Percentiles rank a stretch among this genome's conserved stretches.
Conservation (phyloP, 352 stramenopile species). For the Globisporangium canariense region DNA sequence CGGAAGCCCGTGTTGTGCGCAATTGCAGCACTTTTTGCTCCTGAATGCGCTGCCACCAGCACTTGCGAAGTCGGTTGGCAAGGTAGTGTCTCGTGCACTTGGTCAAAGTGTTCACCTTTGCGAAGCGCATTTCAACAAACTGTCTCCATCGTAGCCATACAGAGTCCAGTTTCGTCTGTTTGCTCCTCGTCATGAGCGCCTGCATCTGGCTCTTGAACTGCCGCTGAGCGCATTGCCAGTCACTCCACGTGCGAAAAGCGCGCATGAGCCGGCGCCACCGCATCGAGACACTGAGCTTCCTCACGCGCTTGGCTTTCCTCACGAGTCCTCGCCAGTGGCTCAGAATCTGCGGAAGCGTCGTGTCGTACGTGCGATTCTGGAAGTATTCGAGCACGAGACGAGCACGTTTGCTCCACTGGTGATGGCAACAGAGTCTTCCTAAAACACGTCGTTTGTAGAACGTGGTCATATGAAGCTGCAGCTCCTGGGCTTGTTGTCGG, state of each 20-base stretch:
- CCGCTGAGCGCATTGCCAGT: conserved; percentile 4
- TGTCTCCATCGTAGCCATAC: conserved; percentile 19
- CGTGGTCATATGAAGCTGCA: background rate
- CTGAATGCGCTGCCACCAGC: conserved; percentile 22
- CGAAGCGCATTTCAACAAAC: conserved; percentile 14
- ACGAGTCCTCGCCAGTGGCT: conserved; percentile 9
- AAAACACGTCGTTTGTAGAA: conserved; percentile 20
- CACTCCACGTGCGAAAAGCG: background rate
- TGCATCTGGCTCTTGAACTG: background rate
- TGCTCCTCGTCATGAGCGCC: background rate
- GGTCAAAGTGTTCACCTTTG: conserved; percentile 12
- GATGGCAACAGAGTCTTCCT: conserved; percentile 3
- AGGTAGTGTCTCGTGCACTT: conserved; percentile 20
- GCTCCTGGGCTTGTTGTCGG: background rate
- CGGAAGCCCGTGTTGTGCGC: conserved; percentile 6
- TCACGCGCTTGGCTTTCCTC: conserved; percentile 6
- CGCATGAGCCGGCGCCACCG: background rate
- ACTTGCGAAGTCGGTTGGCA: conserved; percentile 15
- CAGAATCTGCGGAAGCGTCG: conserved; percentile 23
- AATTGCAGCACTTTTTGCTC: conserved; percentile 6
- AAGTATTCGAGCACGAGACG: conserved; percentile 42
- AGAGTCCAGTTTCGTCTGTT: background rate
- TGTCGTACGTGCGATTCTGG: conserved; percentile 27
- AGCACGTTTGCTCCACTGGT: conserved; percentile 22
- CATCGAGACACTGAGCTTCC: background rate